A percentile compares a stretch with the other conserved stretches of the same genome.
Evolutionary conservation across 1,284 basidiomycete species (phyloP).

Genomic region (Puccinia polysora): DNA sequence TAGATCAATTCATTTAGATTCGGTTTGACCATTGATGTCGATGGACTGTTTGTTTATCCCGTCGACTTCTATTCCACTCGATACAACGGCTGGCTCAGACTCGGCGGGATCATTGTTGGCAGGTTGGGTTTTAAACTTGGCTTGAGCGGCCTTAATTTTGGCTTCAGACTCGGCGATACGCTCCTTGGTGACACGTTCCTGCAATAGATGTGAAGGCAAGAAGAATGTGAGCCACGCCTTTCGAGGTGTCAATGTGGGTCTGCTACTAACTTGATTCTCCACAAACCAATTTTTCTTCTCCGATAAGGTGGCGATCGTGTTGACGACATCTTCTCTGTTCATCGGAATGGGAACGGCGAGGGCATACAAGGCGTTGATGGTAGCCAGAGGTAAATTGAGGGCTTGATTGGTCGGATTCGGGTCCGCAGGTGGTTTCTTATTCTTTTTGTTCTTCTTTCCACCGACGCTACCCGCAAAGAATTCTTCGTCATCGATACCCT

Average conservation of each 20-base stretch:
- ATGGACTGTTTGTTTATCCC: too few relatives aligned
- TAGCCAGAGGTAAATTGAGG: conserved; percentile 77
- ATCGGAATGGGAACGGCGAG: conserved; percentile 87
- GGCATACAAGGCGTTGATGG: conserved; percentile 76
- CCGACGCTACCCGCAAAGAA: conserved; percentile 74
- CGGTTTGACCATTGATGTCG: too few relatives aligned
- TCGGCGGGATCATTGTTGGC: conserved; percentile 73
- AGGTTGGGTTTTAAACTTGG: conserved; percentile 46
- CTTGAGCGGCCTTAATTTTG: conserved; percentile 52
- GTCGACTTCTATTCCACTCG: too few relatives aligned
- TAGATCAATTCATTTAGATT: too few relatives aligned
- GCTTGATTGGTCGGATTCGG: conserved; percentile 51
- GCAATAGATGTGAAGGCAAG: background rate
- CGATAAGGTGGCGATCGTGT: conserved; percentile 81
- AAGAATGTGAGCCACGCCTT: background rate
- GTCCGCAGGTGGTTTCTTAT: conserved; percentile 52
- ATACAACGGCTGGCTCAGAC: conserved; percentile 66
- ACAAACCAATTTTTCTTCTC: conserved; percentile 94
- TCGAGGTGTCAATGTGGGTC: conserved; percentile 60
- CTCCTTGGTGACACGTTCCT: conserved; percentile 47
- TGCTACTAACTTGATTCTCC: conserved; percentile 61
- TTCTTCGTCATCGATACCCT: conserved; percentile 75
- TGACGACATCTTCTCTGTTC: conserved; percentile 69
- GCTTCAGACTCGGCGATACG: conserved; percentile 57
- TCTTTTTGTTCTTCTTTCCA: conserved; percentile 70